These are phyloP conservation scores for Starmera amethionina DNA, from an alignment of 805 yeast species.

Conservation along the genomic window DNA sequence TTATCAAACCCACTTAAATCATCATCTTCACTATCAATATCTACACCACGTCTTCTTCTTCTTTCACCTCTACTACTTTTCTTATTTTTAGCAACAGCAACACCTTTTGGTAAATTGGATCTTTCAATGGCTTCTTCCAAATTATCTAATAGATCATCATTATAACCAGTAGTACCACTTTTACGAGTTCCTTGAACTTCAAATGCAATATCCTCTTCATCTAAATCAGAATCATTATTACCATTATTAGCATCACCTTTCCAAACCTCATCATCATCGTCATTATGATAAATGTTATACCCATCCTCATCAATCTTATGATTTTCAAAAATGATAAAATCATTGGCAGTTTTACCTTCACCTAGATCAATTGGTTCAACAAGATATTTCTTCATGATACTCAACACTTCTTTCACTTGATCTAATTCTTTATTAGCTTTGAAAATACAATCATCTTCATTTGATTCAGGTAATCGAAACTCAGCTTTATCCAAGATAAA, in stretches of 20 bases:
- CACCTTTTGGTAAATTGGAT: slow-evolving; percentile 9
- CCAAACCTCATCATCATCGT: slow-evolving; percentile 22
- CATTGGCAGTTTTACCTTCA: slow-evolving; percentile 24
- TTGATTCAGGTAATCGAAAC: slow-evolving; percentile 29
- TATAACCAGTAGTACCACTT: slow-evolving; percentile 5
- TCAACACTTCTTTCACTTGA: slow-evolving; percentile 24
- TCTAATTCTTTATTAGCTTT: slow-evolving; percentile 22
- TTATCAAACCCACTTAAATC: slow-evolving; percentile 3
- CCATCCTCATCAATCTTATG: slow-evolving; percentile 20
- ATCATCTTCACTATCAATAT: slow-evolving; percentile 3
- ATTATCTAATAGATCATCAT: slow-evolving; percentile 12
- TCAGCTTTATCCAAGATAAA: slow-evolving; percentile 38
- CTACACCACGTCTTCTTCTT: slow-evolving; percentile 6
- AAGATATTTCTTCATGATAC: slow-evolving; percentile 33
- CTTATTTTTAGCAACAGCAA: slow-evolving; percentile 12
- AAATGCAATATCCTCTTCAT: slow-evolving; percentile 28
- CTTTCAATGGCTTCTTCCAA: slow-evolving; percentile 9
- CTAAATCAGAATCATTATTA: slow-evolving; percentile 31
- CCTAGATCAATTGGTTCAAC: slow-evolving; percentile 24
- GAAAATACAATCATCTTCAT: slow-evolving; percentile 31
- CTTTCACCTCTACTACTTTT: slow-evolving; percentile 2
- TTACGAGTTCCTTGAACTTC: slow-evolving; percentile 16
- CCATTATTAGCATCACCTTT: slow-evolving; percentile 23
- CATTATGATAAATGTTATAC: slow-evolving; percentile 25
- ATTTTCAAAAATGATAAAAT: slow-evolving; percentile 17